Evolutionary conservation across 352 stramenopile species (phyloP).

Genomic region (Phytophthora citrophthora): DNA sequence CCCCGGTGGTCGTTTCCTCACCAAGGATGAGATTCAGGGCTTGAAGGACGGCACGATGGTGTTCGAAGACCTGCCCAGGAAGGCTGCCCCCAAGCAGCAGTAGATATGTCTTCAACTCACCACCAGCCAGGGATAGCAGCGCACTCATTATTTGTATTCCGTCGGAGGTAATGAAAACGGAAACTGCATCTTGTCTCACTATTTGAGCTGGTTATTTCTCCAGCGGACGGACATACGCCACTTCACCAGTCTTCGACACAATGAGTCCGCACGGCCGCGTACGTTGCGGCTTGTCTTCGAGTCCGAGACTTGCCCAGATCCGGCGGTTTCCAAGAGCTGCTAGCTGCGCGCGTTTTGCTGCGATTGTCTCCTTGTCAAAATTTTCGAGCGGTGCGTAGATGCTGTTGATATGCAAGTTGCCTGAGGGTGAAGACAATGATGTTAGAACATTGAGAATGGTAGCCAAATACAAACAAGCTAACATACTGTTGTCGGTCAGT

Average conservation of each 20-base stretch:
- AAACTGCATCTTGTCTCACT: conserved; percentile 23
- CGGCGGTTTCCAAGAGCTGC: conserved; percentile 75
- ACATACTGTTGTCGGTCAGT: conserved; percentile 65
- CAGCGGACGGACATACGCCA: conserved; percentile 69
- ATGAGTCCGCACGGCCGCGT: conserved; percentile 66
- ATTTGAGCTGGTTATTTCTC: conserved; percentile 52
- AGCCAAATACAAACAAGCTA: neutral
- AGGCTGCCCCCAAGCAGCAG: conserved; percentile 45
- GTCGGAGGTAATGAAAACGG: conserved; percentile 27
- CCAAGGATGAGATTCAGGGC: conserved; percentile 84
- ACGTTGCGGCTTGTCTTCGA: conserved; percentile 76
- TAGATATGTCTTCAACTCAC: conserved; percentile 13
- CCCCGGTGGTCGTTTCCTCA: conserved; percentile 85
- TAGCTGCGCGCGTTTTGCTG: conserved; percentile 81
- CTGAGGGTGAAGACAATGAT: conserved; percentile 24
- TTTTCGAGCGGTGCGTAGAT: conserved; percentile 80
- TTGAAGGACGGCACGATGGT: conserved; percentile 78
- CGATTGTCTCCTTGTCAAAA: conserved; percentile 82
- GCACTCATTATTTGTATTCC: conserved; percentile 45
- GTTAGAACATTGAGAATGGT: conserved; percentile 3
- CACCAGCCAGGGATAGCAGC: conserved; percentile 16
- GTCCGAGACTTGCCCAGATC: conserved; percentile 86
- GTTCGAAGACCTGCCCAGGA: conserved; percentile 69
- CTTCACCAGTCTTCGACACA: conserved; percentile 75
- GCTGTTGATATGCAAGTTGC: conserved; percentile 63